These are phyloP conservation scores for Saitozyma podzolica DNA, from an alignment of 768 basidiomycete species.

Conservation along the genomic window DNA sequence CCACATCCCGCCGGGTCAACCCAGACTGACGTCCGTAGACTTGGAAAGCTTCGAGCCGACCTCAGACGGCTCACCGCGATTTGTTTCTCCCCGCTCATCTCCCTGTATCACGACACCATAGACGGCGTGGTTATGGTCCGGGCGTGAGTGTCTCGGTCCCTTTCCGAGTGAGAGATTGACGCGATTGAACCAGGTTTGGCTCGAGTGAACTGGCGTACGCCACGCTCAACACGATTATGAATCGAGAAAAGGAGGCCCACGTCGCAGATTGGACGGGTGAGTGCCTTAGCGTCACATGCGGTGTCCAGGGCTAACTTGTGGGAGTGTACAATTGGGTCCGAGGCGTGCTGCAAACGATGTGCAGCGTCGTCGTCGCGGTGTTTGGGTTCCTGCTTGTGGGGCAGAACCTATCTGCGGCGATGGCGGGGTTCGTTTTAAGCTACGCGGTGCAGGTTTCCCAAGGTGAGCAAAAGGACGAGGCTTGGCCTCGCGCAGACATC, in stretches of 20 bases:
- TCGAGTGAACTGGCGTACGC: conserved; percentile 19
- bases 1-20: neutral
- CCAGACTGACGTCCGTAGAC: conserved; percentile 6
- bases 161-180: neutral
- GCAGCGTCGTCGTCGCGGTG: conserved; percentile 35
- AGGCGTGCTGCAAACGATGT: conserved; percentile 24
- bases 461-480: conserved; percentile 14
- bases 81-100: conserved; percentile 31
- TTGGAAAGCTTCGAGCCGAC: conserved; percentile 39
- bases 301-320: conserved; percentile 9
- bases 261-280: conserved; percentile 32
- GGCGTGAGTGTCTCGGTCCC: conserved; percentile 24
- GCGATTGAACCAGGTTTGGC: conserved; percentile 29
- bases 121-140: conserved; percentile 40
- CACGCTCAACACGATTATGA: conserved; percentile 25
- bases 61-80: conserved; percentile 29
- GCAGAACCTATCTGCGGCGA: conserved; percentile 27
- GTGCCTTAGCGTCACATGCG: neutral
- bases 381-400: conserved; percentile 41
- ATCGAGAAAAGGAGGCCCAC: conserved; percentile 31
- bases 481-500: too few species aligned
- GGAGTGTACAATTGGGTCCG: conserved; percentile 41
- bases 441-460: conserved; percentile 38
- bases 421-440: conserved; percentile 46
- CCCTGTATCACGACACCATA: conserved; percentile 45